Conservation (phyloP, 371 early-diverging fungal species). For the Zopfochytrium polystomum region DNA sequence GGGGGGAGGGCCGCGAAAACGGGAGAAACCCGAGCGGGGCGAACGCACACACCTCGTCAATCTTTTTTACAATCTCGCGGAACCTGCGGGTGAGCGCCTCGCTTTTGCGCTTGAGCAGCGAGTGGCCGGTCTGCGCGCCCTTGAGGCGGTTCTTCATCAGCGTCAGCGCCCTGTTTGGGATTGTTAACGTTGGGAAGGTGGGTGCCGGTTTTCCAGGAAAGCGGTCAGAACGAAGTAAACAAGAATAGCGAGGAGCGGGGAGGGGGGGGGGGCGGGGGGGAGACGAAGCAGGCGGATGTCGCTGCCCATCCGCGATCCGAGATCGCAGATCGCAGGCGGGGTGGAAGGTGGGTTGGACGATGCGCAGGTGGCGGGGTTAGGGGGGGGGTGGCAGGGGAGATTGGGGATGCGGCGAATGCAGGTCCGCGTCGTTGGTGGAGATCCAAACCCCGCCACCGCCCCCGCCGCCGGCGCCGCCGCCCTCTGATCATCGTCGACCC, state of each 20-base stretch:
- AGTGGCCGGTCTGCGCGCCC: slow-evolving; percentile 98
- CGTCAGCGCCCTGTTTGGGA: slow-evolving; percentile 75
- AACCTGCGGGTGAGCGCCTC: slow-evolving; percentile 98
- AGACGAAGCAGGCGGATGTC: no score
- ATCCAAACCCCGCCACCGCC: not conserved
- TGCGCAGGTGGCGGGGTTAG: no score
- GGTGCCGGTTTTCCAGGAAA: not conserved
- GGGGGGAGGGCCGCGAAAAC: not conserved
- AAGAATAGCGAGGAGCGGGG: not conserved
- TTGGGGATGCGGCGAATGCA: no score
- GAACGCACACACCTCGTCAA: slow-evolving; percentile 67
- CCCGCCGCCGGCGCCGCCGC: not conserved
- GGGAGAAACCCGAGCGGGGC: not conserved
- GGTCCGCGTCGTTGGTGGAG: not conserved
- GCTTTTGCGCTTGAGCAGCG: slow-evolving; percentile 93
- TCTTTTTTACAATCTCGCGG: slow-evolving; percentile 89
- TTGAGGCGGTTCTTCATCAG: slow-evolving; percentile 93
- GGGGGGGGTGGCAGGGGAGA: no score
- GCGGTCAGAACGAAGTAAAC: not conserved
- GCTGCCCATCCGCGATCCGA: no score
- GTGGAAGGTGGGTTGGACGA: no score
- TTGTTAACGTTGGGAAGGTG: not conserved
- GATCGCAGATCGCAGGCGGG: no score
- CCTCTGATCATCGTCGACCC: not conserved
- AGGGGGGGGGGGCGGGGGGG: no score